Evolutionary conservation across 1,284 basidiomycete species (phyloP), one percentile per base, ranked within the genome.

Genomic region (Rugosomyces carneus): DNA sequence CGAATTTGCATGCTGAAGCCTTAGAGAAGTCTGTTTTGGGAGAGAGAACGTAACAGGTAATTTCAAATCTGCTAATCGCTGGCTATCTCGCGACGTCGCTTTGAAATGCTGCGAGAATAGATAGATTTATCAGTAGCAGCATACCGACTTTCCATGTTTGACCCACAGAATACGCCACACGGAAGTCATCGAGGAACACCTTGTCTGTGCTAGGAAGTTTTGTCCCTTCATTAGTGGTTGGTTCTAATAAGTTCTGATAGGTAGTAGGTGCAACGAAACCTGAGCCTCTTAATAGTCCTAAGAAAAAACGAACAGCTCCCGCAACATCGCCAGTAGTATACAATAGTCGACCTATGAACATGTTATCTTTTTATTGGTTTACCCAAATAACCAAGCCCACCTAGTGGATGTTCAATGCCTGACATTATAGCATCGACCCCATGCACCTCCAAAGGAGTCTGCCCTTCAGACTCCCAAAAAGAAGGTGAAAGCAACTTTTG

Each of bases 281-380:
- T 7, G 66, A 59, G 2, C 73, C 72, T 45, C 68, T 66, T 3
- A 89, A 65, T 20, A 88, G 65, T 3, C 72, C 73, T 15, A 89
- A 62, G 60, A 90, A 89, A 44, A 78, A 69, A 36, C 69, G 67
- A 37, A 90, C 78, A n/a, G 87, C 84, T 15, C 72, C 75, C 44
- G 72, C 69, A 13, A 82, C 75, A 57, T 89, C 79, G 6, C 88
- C 88, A 19, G 81, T 87, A 0, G 84, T 86, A 56, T 90, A 90
- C 44, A 87, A 62, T 41, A 90, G 56, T 36, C 88, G 75, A 40
- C 85, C 86, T 89, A 45, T 16, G 45, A 27, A 35, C 19, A 7
- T 10, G 10, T 20, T 23, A 37, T 15, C 10, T 11, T 4, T n/a
- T 11, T 4, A 8, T 37, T 4, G 2, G 19, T 20, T 11, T 9